Percentiles rank a stretch among this genome's conserved stretches.
These are phyloP conservation scores for Colletotrichum ledebouriae DNA, from an alignment of 2,329 filamentous ascomycete genomes.

Conservation along the genomic window DNA sequence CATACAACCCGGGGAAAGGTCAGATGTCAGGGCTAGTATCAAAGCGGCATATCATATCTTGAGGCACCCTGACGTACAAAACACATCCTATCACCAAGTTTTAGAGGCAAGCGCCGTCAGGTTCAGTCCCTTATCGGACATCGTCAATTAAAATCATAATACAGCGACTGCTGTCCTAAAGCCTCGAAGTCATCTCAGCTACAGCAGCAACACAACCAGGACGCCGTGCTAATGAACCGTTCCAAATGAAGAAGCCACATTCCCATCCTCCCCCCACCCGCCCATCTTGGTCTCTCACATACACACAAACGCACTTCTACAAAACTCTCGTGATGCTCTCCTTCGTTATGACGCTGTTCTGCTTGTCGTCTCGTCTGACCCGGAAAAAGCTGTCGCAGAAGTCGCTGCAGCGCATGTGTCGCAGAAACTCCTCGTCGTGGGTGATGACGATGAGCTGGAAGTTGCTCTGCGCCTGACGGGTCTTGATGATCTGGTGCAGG, in stretches of 20 bases:
- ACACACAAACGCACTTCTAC: slow-evolving; percentile 43
- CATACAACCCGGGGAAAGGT: no score
- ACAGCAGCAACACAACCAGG: background rate
- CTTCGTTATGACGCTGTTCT: slow-evolving; percentile 88
- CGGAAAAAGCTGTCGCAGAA: slow-evolving; percentile 94
- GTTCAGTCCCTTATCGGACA: no score
- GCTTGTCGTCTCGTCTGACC: slow-evolving; percentile 83
- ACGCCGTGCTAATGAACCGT: background rate
- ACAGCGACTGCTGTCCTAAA: no score
- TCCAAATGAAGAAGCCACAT: slow-evolving; percentile 1
- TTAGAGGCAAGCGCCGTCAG: no score
- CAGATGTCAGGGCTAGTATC: no score
- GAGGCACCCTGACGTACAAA: no score
- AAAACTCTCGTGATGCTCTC: slow-evolving; percentile 69
- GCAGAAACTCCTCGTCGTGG: slow-evolving; percentile 96
- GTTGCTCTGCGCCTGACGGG: slow-evolving; percentile 87
- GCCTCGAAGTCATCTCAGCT: background rate
- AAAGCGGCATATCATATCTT: no score
- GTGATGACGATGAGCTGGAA: slow-evolving; percentile 99
- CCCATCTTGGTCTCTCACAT: background rate
- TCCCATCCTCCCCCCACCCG: slow-evolving; percentile 26
- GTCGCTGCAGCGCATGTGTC: slow-evolving; percentile 93
- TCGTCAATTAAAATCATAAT: no score
- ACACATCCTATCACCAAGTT: no score
- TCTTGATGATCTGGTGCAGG: slow-evolving; percentile 87